These are phyloP conservation scores for Physcia stellaris DNA, from an alignment of 495 filamentous ascomycete species.

Conservation along the genomic window DNA sequence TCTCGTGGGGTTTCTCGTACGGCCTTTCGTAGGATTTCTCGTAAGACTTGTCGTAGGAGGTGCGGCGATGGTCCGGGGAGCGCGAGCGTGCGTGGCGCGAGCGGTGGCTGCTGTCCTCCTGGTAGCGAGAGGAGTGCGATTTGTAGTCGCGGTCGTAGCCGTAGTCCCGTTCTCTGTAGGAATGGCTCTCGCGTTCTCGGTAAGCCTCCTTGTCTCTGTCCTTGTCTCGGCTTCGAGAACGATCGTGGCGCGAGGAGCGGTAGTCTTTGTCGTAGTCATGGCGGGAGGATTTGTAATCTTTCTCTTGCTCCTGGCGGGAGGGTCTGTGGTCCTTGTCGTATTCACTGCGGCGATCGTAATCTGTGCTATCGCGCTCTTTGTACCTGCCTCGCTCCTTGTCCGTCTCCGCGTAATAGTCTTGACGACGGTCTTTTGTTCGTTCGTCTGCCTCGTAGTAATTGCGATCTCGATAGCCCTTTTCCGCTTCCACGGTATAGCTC, in stretches of 20 bases:
- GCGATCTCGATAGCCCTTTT: too few relatives aligned
- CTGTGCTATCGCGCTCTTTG: too few relatives aligned
- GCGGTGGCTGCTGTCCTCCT: background rate
- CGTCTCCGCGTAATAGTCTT: too few relatives aligned
- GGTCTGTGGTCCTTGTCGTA: slow-evolving; percentile 8
- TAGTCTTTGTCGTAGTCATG: slow-evolving; percentile 7
- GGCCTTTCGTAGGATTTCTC: background rate
- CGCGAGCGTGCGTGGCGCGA: too few relatives aligned
- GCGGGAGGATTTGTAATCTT: slow-evolving; percentile 7
- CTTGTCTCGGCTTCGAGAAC: slow-evolving; percentile 7
- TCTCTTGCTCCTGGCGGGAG: slow-evolving; percentile 5
- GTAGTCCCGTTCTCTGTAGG: background rate
- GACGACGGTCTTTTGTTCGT: too few relatives aligned
- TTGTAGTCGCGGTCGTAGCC: background rate
- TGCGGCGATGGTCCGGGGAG: too few relatives aligned
- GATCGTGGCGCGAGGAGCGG: slow-evolving; percentile 6
- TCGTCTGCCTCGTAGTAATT: too few relatives aligned
- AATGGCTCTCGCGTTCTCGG: background rate
- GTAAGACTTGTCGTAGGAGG: too few relatives aligned
- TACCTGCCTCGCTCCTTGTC: too few relatives aligned
- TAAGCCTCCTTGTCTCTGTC: background rate
- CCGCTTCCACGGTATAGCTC: background rate
- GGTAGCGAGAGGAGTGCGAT: background rate
- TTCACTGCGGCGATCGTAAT: slow-evolving; percentile 11
- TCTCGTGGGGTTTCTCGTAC: background rate